Evolutionary conservation across 345 rosid genomes (phyloP), one percentile per base, ranked within the genome.

Genomic region (Psidium friedrichsthalianum): DNA sequence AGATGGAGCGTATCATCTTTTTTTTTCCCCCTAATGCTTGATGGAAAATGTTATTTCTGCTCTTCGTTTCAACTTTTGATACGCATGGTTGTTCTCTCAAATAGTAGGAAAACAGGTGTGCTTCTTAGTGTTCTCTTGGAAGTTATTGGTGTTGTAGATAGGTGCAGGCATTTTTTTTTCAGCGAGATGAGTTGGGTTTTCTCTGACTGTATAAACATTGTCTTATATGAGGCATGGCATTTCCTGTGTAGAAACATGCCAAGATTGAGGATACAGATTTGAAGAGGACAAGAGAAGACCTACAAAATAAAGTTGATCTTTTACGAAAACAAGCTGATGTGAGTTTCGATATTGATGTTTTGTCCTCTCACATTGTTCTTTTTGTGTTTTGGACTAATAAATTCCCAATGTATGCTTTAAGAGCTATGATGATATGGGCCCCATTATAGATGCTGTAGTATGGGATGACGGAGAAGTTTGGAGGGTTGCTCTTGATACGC

Each of bases 401-500:
- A 84, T 15, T 80, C 36, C 27, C 54, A 40, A 20, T 87, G 64
- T 85, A 55, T 82, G 82, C 56, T 88, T 85, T 78, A 86, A 97
- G 99, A 91, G 87, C 89, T 95, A 94, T 88, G 96, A 96, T 89
- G 99, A 97, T 91, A 95, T 93, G 90, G 99, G 99, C 82, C 99
- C 99, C 89, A 89, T 94, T 83, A 93, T 97, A 85, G 99, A 97
- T 86, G 98, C 98, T 91, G 96, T 95, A 88, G 98, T 94, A 56
- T 97, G 99, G 99, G 92, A 97, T 89, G 99, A 97, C 87, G 99
- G 98, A 76, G 97, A 95, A 87, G 89, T 93, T 56, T 97, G 99
- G 99, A 94, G 99, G 92, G 98, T 87, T 88, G 99, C 99, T 82
- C 95, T 97, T 88, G 99, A 97, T 87, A 96, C 98, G 12, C 99